These are phyloP conservation scores for Allantophomopsis lycopodina DNA, from an alignment of 2,329 filamentous ascomycete genomes.

Conservation along the genomic window DNA sequence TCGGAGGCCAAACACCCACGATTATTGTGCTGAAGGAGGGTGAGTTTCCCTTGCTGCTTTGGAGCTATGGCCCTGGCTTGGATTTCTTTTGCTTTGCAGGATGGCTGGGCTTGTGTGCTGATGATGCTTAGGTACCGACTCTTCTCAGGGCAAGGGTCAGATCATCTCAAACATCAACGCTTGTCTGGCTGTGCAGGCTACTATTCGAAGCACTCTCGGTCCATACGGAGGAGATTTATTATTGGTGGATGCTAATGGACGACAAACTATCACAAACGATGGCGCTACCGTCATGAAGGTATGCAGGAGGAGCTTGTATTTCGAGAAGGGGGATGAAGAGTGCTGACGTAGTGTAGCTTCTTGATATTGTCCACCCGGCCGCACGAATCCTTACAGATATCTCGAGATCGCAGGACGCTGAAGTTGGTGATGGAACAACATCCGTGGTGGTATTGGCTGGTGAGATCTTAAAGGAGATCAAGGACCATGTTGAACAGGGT, in stretches of 20 bases:
- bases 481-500: conserved; percentile 90
- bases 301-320: conserved; percentile 10
- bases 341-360: conserved; percentile 42
- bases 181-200: conserved; percentile 87
- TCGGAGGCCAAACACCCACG: conserved; percentile 92
- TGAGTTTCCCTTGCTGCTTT: conserved; percentile 29
- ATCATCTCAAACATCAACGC: conserved; percentile 98
- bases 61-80: too few relatives aligned
- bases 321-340: not conserved
- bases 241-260: conserved; percentile 90
- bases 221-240: conserved; percentile 95
- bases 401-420: conserved; percentile 94
- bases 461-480: conserved; percentile 93
- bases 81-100: not conserved
- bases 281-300: conserved; percentile 99
- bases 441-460: conserved; percentile 96
- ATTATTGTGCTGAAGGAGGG: conserved; percentile 98
- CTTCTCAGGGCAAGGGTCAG: conserved; percentile 93
- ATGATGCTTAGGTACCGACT: conserved; percentile 64
- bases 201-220: conserved; percentile 89
- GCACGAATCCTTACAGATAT: conserved; percentile 97
- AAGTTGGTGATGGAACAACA: conserved; percentile 96
- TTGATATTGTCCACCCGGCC: conserved; percentile 96
- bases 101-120: conserved; percentile 3
- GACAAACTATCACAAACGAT: conserved; percentile 97